Evolutionary conservation across 1,284 basidiomycete genomes (phyloP), one percentile per base, ranked within the genome.

Genomic region (Malassezia vespertilionis): DNA sequence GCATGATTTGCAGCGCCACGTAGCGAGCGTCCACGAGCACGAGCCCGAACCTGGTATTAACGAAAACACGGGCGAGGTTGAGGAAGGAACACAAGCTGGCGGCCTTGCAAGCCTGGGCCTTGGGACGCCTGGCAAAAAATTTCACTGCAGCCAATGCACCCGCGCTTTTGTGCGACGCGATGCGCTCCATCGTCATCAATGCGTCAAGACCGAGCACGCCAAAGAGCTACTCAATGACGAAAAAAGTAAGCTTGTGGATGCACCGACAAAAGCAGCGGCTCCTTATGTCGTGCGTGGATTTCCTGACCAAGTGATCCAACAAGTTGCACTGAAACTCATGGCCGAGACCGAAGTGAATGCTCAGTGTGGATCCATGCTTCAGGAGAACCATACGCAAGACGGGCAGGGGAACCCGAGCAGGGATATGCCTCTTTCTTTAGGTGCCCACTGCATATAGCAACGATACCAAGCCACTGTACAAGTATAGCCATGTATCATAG

Each of bases 1-100:
- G 74, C 86, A 89, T 61, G 86, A 89, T 65, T 73, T 89, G 4
- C 83, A 83, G 28, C 81, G 86, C 38, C 86, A 89, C 67, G 76
- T 86, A 35, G 79, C 85, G 34, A 84, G 83, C 53, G 86, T 89
- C 54, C 86, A 89, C 64, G 63, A 67, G 33, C 54, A 51, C 24
- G 66, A 69, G 42, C 53, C 65, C 1, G 56, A 65, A 41, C 65
- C 67, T 0, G 60, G 56, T 22, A 52, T 63, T 24, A 48, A 56
- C 33, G 57, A 54, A 7, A 57, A 57, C 44, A 58, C 59, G 3
- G 54, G 57, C 24, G 56, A 64, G 26, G 55, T 54, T 11, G 47
- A 39, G 18, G 38, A 45, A 7, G 56, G 40, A 30, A 53, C 51
- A 21, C 54, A 58, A 15, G 53, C 54, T 9, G 58, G 58, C n/a